Evolutionary conservation across 2,329 filamentous ascomycete genomes (phyloP).

Genomic region (Alternaria sp.): DNA sequence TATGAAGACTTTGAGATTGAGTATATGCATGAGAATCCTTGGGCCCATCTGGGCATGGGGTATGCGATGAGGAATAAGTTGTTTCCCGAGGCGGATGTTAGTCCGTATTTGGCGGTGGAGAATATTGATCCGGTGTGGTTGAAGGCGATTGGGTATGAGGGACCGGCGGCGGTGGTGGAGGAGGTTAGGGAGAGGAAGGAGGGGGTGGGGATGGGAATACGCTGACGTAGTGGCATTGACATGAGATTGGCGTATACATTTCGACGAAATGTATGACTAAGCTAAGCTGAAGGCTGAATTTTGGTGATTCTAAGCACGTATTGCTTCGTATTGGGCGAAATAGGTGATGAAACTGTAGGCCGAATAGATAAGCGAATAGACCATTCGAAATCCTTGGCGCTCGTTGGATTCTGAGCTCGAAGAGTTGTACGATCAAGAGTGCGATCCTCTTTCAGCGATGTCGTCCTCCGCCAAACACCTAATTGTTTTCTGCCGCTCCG

Average conservation of each 20-base stretch:
- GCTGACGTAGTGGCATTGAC: too few relatives aligned
- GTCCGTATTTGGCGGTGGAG: constrained; percentile 49
- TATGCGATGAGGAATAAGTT: constrained; percentile 36
- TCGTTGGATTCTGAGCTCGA: accelerated
- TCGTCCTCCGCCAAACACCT: too few relatives aligned
- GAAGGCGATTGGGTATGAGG: constrained; percentile 35
- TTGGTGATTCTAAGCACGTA: too few relatives aligned
- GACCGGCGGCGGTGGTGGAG: constrained; percentile 20
- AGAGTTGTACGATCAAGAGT: background rate
- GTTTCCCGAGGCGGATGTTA: constrained; percentile 39
- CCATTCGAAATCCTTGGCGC: background rate
- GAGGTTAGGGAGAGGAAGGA: constrained; percentile 16
- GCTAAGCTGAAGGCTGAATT: too few relatives aligned
- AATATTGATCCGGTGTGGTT: constrained; percentile 54
- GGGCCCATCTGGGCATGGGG: constrained; percentile 53
- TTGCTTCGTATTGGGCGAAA: background rate
- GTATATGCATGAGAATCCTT: constrained; percentile 50
- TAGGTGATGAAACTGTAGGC: background rate
- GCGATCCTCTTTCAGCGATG: too few relatives aligned
- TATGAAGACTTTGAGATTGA: constrained; percentile 54
- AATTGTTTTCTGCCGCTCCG: too few relatives aligned
- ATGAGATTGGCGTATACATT: too few relatives aligned
- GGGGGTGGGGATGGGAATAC: background rate
- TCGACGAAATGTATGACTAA: too few relatives aligned
- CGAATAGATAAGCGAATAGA: background rate